Percentiles rank a stretch among this genome's conserved stretches.
phyloP scores from a whole-genome alignment of 192 early-diverging fungal species.

The Mortierella antarctica region DNA sequence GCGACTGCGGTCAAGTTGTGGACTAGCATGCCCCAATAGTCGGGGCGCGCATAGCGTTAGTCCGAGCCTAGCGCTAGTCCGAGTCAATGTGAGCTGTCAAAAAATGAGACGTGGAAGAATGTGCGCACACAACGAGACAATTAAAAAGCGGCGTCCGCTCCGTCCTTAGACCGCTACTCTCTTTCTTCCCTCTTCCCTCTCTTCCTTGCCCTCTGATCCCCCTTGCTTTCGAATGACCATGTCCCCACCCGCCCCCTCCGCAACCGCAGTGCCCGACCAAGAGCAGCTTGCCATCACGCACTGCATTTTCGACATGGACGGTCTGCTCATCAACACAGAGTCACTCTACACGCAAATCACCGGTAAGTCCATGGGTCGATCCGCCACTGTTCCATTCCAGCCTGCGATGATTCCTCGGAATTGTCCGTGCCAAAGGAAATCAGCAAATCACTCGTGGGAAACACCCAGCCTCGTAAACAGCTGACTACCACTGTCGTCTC shows the following conservation, averaged over 20 bases:
- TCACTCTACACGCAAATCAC: conserved; percentile 90
- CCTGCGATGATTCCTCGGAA: too few relatives aligned
- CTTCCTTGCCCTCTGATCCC: too few relatives aligned
- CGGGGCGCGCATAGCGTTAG: too few relatives aligned
- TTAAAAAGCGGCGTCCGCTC: background rate
- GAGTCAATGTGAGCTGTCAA: background rate
- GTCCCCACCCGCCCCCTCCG: conserved; percentile 6
- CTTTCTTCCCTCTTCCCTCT: background rate
- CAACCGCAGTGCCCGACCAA: background rate
- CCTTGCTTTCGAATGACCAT: conserved; percentile 3
- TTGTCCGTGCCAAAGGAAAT: background rate
- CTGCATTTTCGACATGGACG: conserved; percentile 88
- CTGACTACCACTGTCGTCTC: background rate
- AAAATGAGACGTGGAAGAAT: background rate
- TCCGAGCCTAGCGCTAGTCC: background rate
- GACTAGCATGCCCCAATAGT: background rate
- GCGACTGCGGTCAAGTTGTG: conserved; percentile 18
- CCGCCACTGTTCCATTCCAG: background rate
- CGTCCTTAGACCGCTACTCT: background rate
- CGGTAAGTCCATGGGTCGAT: conserved; percentile 53
- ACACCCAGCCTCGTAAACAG: conserved; percentile 4
- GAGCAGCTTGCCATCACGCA: conserved; percentile 59
- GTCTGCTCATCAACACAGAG: conserved; percentile 88
- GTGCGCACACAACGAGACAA: background rate
- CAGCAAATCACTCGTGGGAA: background rate